Percentiles rank a stretch among this genome's conserved stretches.
These are phyloP conservation scores for Vitis hybrid DNA, from an alignment of 177 flowering plant species.

Conservation along the genomic window DNA sequence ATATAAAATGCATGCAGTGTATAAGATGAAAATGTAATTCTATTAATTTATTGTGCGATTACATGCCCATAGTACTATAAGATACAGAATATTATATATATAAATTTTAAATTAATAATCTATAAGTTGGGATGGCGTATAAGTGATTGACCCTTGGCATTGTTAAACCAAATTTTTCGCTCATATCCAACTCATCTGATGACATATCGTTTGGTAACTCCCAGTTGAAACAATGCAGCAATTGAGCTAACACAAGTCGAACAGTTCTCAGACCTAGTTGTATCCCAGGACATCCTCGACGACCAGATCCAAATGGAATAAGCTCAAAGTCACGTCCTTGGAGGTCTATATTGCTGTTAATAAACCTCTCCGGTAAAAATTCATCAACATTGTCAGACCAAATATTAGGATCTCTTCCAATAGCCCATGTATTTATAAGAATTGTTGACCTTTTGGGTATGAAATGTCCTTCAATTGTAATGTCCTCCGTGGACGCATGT, in stretches of 20 bases:
- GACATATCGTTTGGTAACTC: conserved; percentile 19
- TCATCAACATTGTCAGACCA: conserved; percentile 10
- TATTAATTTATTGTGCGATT: no score
- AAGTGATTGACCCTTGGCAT: no score
- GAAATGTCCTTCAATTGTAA: no score
- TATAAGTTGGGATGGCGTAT: background rate
- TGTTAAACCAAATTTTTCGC: conserved; percentile 28
- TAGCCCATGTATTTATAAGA: no score
- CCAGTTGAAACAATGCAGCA: conserved; percentile 37
- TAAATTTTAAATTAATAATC: background rate
- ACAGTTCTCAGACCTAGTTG: conserved; percentile 18
- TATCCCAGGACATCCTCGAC: conserved; percentile 33
- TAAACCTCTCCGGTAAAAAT: conserved; percentile 27
- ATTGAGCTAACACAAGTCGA: conserved; percentile 16
- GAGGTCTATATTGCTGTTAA: conserved; percentile 19
- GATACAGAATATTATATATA: no score
- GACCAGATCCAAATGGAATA: conserved; percentile 35
- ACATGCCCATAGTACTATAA: no score
- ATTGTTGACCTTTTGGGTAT: no score
- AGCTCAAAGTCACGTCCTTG: conserved; percentile 26
- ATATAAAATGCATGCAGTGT: no score
- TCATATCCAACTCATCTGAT: conserved; percentile 28
- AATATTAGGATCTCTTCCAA: no score
- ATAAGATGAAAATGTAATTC: no score
- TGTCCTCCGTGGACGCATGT: background rate